Evolutionary conservation across 352 stramenopile species (phyloP).

Genomic region (Lagenidium giganteum): DNA sequence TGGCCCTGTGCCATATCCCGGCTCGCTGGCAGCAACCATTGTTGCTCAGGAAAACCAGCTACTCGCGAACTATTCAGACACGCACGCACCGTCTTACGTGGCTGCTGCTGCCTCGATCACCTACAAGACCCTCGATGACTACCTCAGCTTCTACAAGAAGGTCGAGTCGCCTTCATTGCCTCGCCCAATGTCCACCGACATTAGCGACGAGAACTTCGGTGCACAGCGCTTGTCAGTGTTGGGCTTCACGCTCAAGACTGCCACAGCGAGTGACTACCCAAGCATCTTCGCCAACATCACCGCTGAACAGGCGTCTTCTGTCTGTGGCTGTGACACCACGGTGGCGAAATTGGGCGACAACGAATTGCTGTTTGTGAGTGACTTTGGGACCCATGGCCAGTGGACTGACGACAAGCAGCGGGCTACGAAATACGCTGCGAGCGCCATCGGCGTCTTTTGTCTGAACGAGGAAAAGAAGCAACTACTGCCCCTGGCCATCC

Average conservation of each 20-base stretch:
- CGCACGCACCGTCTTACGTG: no score
- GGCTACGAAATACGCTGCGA: slow-evolving; percentile 33
- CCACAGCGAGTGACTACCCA: no score
- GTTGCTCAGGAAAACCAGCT: no score
- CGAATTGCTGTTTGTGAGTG: slow-evolving; percentile 30
- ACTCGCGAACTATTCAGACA: no score
- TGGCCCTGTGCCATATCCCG: slow-evolving; percentile 19
- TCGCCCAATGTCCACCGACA: slow-evolving; percentile 23
- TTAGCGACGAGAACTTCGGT: slow-evolving; percentile 33
- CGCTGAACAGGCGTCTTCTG: slow-evolving; percentile 14
- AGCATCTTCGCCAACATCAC: no score
- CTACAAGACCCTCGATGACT: no score
- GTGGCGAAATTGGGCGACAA: slow-evolving; percentile 9
- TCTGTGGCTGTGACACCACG: slow-evolving; percentile 23
- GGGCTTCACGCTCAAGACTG: slow-evolving; percentile 29
- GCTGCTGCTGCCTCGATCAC: no score
- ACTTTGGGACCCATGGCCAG: slow-evolving; percentile 24
- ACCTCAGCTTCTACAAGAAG: no score
- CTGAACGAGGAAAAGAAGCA: slow-evolving; percentile 15
- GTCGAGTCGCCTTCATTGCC: no score
- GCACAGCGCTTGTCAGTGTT: slow-evolving; percentile 35
- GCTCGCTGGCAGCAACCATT: slow-evolving; percentile 25
- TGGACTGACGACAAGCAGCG: slow-evolving; percentile 18
- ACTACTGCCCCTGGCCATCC: slow-evolving; percentile 39
- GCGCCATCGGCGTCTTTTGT: slow-evolving; percentile 36